Percentiles rank a stretch among this genome's conserved stretches.
These are phyloP conservation scores for Echium plantagineum DNA, from an alignment of 257 asterid genomes.

Conservation along the genomic window DNA sequence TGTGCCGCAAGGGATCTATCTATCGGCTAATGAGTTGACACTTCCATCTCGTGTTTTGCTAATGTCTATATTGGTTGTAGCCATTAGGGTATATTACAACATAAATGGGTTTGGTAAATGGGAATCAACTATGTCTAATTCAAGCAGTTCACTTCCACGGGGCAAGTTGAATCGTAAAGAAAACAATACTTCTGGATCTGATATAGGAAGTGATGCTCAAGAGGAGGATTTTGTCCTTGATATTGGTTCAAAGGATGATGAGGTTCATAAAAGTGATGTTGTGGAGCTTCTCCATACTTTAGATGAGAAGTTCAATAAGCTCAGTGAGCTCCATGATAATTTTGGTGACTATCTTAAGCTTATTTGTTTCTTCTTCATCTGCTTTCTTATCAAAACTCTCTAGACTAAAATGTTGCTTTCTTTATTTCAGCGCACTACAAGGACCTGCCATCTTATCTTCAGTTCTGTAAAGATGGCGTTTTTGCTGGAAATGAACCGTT, in stretches of 20 bases:
- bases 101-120: conserved; percentile 72
- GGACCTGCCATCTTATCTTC: conserved; percentile 53
- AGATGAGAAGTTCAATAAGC: conserved; percentile 40
- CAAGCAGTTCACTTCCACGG: too few relatives aligned
- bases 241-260: conserved; percentile 12
- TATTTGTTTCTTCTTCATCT: neutral
- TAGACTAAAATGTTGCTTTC: conserved; percentile 10
- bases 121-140: conserved; percentile 48
- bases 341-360: conserved; percentile 33
- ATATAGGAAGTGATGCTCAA: conserved; percentile 12
- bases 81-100: conserved; percentile 46
- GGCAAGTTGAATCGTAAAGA: conserved; percentile 16
- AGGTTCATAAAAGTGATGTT: conserved; percentile 25
- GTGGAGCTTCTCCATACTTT: conserved; percentile 40
- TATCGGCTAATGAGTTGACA: conserved; percentile 40
- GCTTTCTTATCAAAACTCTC: conserved; percentile 4
- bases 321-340: conserved; percentile 33
- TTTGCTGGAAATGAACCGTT: conserved; percentile 50
- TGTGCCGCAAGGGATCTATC: conserved; percentile 51
- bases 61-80: conserved; percentile 64
- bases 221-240: conserved; percentile 13
- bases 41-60: conserved; percentile 61
- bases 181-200: conserved; percentile 6
- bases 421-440: conserved; percentile 37
- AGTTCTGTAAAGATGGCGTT: conserved; percentile 53